A percentile compares a stretch with the other conserved stretches of the same genome.
phyloP scores from a whole-genome alignment of 345 rosid species.

The Hirschfeldia incana region DNA sequence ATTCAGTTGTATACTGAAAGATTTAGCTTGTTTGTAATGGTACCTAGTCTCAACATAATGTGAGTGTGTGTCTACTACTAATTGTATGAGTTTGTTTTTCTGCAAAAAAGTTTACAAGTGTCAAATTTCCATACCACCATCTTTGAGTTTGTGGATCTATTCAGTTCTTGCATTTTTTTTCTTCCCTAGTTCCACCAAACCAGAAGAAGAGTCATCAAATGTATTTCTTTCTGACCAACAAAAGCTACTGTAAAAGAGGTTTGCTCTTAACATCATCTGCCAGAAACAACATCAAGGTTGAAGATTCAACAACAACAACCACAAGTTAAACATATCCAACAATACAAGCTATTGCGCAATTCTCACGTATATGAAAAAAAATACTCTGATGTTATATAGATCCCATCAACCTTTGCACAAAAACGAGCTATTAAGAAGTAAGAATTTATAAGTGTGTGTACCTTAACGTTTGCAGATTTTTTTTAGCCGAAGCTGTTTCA shows the following conservation, averaged over 20 bases:
- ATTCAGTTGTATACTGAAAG: background rate
- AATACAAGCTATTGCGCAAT: background rate
- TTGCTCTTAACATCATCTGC: conserved; percentile 70
- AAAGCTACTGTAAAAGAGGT: background rate
- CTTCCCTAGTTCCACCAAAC: conserved; percentile 20
- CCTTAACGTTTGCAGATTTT: background rate
- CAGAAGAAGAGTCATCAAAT: background rate
- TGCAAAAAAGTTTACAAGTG: conserved; percentile 1
- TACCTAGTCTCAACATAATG: background rate
- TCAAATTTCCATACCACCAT: conserved; percentile 33
- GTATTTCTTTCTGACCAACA: background rate
- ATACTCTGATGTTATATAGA: background rate
- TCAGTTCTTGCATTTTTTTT: conserved; percentile 27
- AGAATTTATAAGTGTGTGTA: background rate
- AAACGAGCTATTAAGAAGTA: background rate
- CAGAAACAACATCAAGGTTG: conserved; percentile 1
- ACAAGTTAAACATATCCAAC: background rate
- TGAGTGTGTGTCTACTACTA: background rate
- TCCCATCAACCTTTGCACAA: background rate
- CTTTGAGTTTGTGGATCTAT: conserved; percentile 32
- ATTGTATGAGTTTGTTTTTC: background rate
- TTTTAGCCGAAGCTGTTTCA: background rate
- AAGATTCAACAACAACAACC: conserved; percentile 3
- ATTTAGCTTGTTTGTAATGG: background rate
- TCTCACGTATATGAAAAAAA: background rate